A percentile compares a stretch with the other conserved stretches of the same genome.
Evolutionary conservation across 306 rosid genomes (phyloP).

Genomic region (Dicorynia guianensis): DNA sequence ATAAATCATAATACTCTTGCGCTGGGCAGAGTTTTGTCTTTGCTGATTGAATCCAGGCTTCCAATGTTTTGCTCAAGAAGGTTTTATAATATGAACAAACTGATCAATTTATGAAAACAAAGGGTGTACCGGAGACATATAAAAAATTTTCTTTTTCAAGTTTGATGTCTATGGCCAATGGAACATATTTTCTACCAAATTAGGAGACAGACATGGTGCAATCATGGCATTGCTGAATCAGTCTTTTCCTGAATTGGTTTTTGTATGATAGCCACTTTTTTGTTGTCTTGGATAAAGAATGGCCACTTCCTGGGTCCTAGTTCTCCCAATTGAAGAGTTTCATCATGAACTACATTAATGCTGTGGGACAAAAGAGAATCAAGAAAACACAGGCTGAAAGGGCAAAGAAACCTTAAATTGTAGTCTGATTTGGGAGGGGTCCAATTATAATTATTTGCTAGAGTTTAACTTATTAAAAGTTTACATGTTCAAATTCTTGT

Average conservation of each 20-base stretch:
- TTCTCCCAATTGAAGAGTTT: not conserved
- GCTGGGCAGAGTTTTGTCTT: not conserved
- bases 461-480: too few relatives aligned
- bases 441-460: not conserved
- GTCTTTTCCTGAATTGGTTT: too few relatives aligned
- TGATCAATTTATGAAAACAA: not conserved
- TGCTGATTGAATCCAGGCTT: not conserved
- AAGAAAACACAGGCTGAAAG: not conserved
- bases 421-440: not conserved
- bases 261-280: too few relatives aligned
- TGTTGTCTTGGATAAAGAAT: too few relatives aligned
- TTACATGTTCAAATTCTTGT: not conserved
- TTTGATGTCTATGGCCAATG: not conserved
- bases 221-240: not conserved
- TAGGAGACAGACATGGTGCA: too few relatives aligned
- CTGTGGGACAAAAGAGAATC: not conserved
- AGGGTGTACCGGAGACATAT: too few relatives aligned
- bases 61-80: too few relatives aligned
- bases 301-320: too few relatives aligned
- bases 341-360: not conserved
- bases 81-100: slow-evolving; percentile 3
- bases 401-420: not conserved
- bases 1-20: not conserved
- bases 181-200: not conserved
- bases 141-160: too few relatives aligned